Conservation (phyloP, 768 basidiomycete genomes). For the Mycena alexandri region DNA sequence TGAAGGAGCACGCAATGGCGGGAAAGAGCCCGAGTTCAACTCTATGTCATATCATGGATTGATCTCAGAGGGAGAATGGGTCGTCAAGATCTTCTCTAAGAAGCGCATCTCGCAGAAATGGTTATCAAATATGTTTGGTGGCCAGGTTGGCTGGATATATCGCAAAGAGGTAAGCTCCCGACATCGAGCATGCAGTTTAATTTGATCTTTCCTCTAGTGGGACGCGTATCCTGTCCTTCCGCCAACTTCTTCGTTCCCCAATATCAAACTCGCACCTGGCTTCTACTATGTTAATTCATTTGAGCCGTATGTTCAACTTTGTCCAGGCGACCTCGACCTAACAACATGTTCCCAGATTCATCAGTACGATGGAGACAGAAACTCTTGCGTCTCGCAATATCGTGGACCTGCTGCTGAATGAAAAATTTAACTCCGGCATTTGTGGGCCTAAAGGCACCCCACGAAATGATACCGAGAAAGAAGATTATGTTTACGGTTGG, state of each 20-base stretch:
- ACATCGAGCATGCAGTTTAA: not conserved
- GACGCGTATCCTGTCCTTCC: constrained; percentile 83
- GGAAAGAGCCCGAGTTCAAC: constrained; percentile 83
- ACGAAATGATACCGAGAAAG: constrained; percentile 27
- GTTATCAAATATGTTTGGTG: constrained; percentile 73
- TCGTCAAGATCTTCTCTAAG: constrained; percentile 91
- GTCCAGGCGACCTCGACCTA: constrained; percentile 18
- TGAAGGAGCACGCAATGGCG: constrained; percentile 67
- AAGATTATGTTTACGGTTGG: constrained; percentile 77
- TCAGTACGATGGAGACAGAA: constrained; percentile 96
- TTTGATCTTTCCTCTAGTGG: constrained; percentile 63
- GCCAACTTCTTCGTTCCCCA: constrained; percentile 77
- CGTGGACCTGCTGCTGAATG: constrained; percentile 81
- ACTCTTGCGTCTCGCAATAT: constrained; percentile 86
- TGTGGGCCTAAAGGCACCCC: constrained; percentile 59
- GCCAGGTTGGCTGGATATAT: constrained; percentile 82
- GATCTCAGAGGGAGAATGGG: constrained; percentile 69
- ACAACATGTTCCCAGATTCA: constrained; percentile 62
- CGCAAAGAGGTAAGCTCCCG: constrained; percentile 74
- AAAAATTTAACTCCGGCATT: constrained; percentile 78
- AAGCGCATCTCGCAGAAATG: constrained; percentile 74
- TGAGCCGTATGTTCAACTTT: constrained; percentile 75
- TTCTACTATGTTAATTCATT: constrained; percentile 94
- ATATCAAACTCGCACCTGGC: constrained; percentile 80
- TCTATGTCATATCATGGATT: constrained; percentile 85